These are phyloP conservation scores for Ilyonectria sp. DNA, from an alignment of 2,329 filamentous ascomycete species.

Conservation along the genomic window DNA sequence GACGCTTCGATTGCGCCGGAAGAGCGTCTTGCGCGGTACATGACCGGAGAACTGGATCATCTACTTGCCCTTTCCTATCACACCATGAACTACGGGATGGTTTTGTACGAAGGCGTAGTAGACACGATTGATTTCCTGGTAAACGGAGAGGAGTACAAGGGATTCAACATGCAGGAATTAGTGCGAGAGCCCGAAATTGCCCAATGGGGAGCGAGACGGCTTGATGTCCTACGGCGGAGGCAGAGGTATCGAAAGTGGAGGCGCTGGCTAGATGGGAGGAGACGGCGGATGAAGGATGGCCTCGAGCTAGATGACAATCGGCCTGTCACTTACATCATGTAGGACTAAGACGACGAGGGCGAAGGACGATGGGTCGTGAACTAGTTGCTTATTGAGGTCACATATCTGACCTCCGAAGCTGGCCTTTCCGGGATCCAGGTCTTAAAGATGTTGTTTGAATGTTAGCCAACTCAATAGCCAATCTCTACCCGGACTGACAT, in stretches of 20 bases:
- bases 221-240: neutral
- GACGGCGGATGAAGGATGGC: constrained; percentile 4
- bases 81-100: neutral
- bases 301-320: neutral
- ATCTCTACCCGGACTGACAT: too few species aligned
- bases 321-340: neutral
- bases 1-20: constrained; percentile 2
- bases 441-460: too few species aligned
- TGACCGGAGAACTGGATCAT: neutral
- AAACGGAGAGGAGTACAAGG: constrained; percentile 1
- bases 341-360: too few species aligned
- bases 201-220: neutral
- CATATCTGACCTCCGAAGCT: too few species aligned
- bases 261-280: neutral
- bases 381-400: too few species aligned
- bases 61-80: neutral
- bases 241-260: constrained; percentile 3
- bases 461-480: too few species aligned
- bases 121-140: constrained; percentile 4
- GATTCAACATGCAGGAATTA: neutral
- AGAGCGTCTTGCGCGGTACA: constrained; percentile 8
- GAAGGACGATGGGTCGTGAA: too few species aligned
- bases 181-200: neutral
- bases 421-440: too few species aligned
- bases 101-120: neutral